Evolutionary conservation across 306 rosid species (phyloP), one percentile per base, ranked within the genome.

Genomic region (Canavalia gladiata): DNA sequence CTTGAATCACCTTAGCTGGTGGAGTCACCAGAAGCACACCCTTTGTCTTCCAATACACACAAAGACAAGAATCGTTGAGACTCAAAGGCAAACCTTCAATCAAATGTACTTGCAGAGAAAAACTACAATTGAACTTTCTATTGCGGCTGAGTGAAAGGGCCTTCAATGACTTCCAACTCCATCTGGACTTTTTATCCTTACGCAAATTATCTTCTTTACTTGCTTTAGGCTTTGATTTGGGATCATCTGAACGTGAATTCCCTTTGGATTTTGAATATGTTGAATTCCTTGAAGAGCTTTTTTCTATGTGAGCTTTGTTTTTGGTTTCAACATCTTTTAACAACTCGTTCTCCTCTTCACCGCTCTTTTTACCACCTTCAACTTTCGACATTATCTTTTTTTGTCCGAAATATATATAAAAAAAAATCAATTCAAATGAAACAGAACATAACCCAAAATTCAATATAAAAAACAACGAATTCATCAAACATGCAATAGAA

Each of bases 31-130:
- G 70, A 84, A 87, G 83, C 11, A 83, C 92, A 62, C 88, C 97
- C 73, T 83, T 76, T 86, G 91, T 87, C 91, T 91, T 95, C 99
- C 99, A 95, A 37, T 89, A 86, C 66, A 95, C 99, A 81, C 91
- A 82, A 8, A 95, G 73, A 84, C 90, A 84, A 42, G 65, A 37
- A 78, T 62, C 85, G 13, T 89, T 71, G 64, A 95, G 89, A 52
- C 56, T 74, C 8, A 46, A 62, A 46, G 99, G 97, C 51, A 95
- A 84, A 56, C 89, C 94, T 87, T 91, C 92, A 55, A 95, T 79
- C 57, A 89, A 86, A 82, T 95, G 99, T 41, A 93, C 92, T 76
- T 87, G 89, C 9, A 95, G 90, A 63, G 95, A 88, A 73, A 95
- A 95, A 88, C 92, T 71, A 65, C 98, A 95, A 75, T 90, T 87